phyloP scores from a whole-genome alignment of 2,329 filamentous ascomycete genomes.

The Exophiala sideris region DNA sequence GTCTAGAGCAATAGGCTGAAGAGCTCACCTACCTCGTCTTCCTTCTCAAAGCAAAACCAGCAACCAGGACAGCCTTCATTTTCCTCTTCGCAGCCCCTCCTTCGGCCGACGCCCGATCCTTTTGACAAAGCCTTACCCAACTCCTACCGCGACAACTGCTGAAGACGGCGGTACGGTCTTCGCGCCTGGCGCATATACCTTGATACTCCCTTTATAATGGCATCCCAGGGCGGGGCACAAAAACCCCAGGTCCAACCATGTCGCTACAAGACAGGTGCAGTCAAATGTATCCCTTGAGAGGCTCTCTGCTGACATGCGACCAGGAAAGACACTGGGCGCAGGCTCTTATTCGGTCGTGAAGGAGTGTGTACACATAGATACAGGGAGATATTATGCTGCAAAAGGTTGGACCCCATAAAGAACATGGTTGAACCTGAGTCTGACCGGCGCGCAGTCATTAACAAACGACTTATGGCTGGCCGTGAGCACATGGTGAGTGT shows the following conservation, averaged over 20 bases:
- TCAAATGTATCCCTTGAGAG: background rate
- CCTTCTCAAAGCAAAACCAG: too few relatives aligned
- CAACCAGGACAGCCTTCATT: too few relatives aligned
- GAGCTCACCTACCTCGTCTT: too few relatives aligned
- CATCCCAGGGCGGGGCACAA: conserved; percentile 14
- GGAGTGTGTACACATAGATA: conserved; percentile 98
- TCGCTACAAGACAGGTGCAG: conserved; percentile 79
- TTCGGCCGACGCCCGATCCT: too few relatives aligned
- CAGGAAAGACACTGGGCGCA: conserved; percentile 84
- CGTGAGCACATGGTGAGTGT: conserved; percentile 86
- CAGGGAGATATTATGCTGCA: conserved; percentile 93
- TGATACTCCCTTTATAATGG: conserved; percentile 1
- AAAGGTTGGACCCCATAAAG: conserved; percentile 49
- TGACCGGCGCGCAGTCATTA: conserved; percentile 64
- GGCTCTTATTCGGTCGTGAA: conserved; percentile 98
- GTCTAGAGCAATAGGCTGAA: too few relatives aligned
- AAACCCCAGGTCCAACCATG: conserved; percentile 80
- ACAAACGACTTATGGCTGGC: conserved; percentile 96
- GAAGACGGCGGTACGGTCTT: background rate
- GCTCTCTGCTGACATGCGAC: conserved; percentile 7
- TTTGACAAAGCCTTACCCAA: too few relatives aligned
- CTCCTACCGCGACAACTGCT: background rate
- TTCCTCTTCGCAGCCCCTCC: too few relatives aligned
- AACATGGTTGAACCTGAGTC: background rate
- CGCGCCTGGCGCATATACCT: background rate